These are phyloP conservation scores for Curvularia spicifera DNA, from an alignment of 2,329 filamentous ascomycete species.

Conservation along the genomic window DNA sequence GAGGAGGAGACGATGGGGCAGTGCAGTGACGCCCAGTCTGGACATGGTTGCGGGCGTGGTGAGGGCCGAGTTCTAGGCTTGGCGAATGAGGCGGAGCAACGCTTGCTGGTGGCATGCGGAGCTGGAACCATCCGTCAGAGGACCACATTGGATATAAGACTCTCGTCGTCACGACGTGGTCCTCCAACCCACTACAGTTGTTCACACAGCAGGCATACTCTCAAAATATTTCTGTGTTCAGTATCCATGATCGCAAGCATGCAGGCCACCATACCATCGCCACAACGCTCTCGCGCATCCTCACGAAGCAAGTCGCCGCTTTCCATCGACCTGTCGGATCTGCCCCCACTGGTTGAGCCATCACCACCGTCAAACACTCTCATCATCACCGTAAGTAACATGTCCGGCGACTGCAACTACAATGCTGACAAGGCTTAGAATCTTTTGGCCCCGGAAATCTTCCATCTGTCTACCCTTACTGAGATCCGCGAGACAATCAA, in stretches of 20 bases:
- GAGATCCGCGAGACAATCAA: constrained; percentile 75
- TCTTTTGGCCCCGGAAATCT: constrained; percentile 74
- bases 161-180: constrained; percentile 16
- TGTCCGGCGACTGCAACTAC: neutral
- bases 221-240: constrained; percentile 15
- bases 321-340: constrained; percentile 74
- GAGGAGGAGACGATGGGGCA: constrained; percentile 32
- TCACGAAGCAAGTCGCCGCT: constrained; percentile 57
- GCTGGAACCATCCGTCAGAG: constrained; percentile 25
- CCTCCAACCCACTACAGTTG: constrained; percentile 24
- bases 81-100: constrained; percentile 28
- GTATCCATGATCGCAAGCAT: constrained; percentile 36
- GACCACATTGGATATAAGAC: constrained; percentile 38
- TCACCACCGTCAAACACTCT: constrained; percentile 82
- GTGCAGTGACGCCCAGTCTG: constrained; percentile 35
- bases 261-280: constrained; percentile 40
- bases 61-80: constrained; percentile 24
- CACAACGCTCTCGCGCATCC: constrained; percentile 45
- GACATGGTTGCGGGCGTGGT: constrained; percentile 20
- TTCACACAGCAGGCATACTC: constrained; percentile 11
- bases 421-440: constrained; percentile 55
- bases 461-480: constrained; percentile 74
- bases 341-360: constrained; percentile 73
- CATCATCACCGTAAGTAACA: constrained; percentile 68
- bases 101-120: constrained; percentile 29